Evolutionary conservation across 2,329 filamentous ascomycete genomes (phyloP).

Genomic region (Bipolaris oryzae): DNA sequence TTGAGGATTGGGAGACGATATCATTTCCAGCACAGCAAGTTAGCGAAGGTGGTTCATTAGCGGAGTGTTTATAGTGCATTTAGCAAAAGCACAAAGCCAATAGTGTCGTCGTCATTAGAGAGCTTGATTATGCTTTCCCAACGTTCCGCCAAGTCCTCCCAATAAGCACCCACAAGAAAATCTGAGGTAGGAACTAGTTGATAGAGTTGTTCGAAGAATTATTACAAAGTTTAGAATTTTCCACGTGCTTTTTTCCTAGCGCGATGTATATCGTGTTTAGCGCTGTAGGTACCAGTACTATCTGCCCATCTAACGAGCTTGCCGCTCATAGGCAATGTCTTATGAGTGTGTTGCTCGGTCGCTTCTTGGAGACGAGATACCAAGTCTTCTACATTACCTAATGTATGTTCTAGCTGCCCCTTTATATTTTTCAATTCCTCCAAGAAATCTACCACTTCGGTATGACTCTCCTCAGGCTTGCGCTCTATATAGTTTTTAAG

Average conservation of each 20-base stretch:
- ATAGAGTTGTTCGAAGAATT: neutral
- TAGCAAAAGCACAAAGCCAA: neutral
- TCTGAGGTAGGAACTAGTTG: neutral
- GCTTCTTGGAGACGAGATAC: neutral
- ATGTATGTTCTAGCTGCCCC: neutral
- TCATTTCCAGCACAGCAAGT: neutral
- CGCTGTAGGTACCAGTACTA: neutral
- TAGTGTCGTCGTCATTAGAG: neutral
- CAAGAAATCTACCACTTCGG: neutral
- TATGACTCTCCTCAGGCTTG: neutral
- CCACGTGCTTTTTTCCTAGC: neutral
- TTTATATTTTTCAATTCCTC: neutral
- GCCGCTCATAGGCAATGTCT: neutral
- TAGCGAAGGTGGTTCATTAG: neutral
- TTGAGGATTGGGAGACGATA: conserved; percentile 1
- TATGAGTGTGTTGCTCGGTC: neutral
- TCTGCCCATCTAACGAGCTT: neutral
- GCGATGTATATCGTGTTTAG: neutral
- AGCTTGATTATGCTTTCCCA: neutral
- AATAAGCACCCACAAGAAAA: neutral
- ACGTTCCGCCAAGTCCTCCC: neutral
- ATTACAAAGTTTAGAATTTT: neutral
- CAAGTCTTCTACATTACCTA: neutral
- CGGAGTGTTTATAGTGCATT: neutral
- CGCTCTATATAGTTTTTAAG: neutral